These are phyloP conservation scores for Myriosclerotinia duriaeana DNA, from an alignment of 2,329 filamentous ascomycete genomes.

Conservation along the genomic window DNA sequence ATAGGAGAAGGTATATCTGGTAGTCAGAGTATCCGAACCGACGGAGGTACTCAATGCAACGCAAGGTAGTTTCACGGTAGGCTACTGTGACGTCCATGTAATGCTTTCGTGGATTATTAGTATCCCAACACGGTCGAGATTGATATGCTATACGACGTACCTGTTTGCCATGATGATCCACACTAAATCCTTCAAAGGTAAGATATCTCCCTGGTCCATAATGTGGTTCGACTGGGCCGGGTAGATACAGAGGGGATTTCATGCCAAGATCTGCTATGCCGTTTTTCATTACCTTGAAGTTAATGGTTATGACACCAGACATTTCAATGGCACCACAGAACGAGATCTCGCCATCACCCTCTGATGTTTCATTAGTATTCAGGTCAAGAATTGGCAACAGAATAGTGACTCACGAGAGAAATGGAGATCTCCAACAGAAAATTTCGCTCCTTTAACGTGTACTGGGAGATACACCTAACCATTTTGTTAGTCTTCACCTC, in stretches of 20 bases:
- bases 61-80: slow-evolving; percentile 45
- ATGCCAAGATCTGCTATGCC: slow-evolving; percentile 73
- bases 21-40: slow-evolving; percentile 71
- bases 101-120: slow-evolving; percentile 28
- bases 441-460: slow-evolving; percentile 83
- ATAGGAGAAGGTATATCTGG: slow-evolving; percentile 82
- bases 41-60: slow-evolving; percentile 75
- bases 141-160: slow-evolving; percentile 59
- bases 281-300: slow-evolving; percentile 82
- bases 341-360: slow-evolving; percentile 87
- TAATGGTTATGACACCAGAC: slow-evolving; percentile 87
- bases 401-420: slow-evolving; percentile 19
- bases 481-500: background rate
- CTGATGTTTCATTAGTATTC: slow-evolving; percentile 56
- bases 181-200: slow-evolving; percentile 87
- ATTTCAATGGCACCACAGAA: slow-evolving; percentile 93
- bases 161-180: slow-evolving; percentile 85
- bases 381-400: background rate
- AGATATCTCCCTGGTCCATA: slow-evolving; percentile 80
- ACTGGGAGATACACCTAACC: slow-evolving; percentile 82
- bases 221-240: slow-evolving; percentile 83
- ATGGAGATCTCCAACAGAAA: slow-evolving; percentile 85
- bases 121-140: background rate
- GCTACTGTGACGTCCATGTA: slow-evolving; percentile 36
- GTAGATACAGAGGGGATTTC: slow-evolving; percentile 81